Percentiles rank a stretch among this genome's conserved stretches.
These are phyloP conservation scores for Mucor saturninus DNA, from an alignment of 371 early-diverging fungal species.

Conservation along the genomic window DNA sequence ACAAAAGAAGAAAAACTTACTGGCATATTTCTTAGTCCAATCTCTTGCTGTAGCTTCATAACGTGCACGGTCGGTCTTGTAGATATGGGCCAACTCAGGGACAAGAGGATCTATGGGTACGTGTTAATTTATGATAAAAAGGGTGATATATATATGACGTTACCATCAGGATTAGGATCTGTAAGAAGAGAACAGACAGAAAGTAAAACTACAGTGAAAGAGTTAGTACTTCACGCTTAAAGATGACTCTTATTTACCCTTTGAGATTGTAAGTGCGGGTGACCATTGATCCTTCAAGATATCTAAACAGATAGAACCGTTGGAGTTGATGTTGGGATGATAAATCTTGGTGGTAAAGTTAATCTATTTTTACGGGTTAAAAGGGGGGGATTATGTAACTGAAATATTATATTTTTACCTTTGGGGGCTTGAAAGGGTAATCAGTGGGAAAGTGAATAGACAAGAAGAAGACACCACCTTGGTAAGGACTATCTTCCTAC, in stretches of 20 bases:
- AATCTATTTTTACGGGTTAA: constrained; percentile 52
- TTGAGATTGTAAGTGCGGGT: constrained; percentile 98
- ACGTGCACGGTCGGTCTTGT: constrained; percentile 91
- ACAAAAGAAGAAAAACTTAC: constrained; percentile 29
- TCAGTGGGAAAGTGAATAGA: constrained; percentile 98
- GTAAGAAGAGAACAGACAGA: constrained; percentile 97
- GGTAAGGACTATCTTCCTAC: constrained; percentile 72
- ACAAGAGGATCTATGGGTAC: constrained; percentile 93
- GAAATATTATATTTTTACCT: constrained; percentile 54
- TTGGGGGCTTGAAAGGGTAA: constrained; percentile 99
- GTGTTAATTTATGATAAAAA: too few species aligned
- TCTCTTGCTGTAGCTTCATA: constrained; percentile 92
- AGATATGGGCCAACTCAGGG: constrained; percentile 96
- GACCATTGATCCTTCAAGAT: constrained; percentile 99
- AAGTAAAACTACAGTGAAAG: constrained; percentile 74
- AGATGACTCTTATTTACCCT: constrained; percentile 56
- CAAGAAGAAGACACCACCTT: constrained; percentile 96
- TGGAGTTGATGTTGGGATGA: constrained; percentile 99
- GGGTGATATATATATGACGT: constrained; percentile 13
- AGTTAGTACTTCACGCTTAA: background rate
- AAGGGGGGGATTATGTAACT: background rate
- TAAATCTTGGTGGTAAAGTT: constrained; percentile 97
- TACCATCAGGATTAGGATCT: constrained; percentile 95
- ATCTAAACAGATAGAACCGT: constrained; percentile 98
- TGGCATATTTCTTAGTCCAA: constrained; percentile 93